These are phyloP conservation scores for Candida xyloterini DNA, from an alignment of 805 yeast species.

Conservation along the genomic window DNA sequence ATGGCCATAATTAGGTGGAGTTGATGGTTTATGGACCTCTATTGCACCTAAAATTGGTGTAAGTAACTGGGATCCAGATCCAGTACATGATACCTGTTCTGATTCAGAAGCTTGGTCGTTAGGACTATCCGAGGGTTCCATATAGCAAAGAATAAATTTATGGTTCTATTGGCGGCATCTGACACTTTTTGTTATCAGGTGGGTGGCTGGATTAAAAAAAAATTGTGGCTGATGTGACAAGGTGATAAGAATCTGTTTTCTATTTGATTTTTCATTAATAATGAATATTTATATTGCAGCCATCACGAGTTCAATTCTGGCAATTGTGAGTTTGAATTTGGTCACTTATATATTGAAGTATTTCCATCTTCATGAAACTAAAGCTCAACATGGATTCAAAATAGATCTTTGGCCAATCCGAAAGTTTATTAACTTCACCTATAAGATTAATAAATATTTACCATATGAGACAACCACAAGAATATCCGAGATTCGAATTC, in stretches of 20 bases:
- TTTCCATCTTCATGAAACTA: constrained; percentile 14
- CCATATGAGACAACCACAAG: constrained; percentile 4
- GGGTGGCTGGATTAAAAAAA: constrained; percentile 10
- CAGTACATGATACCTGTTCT: background rate
- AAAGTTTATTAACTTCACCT: constrained; percentile 10
- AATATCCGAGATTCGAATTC: constrained; percentile 16
- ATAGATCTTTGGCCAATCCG: constrained; percentile 3
- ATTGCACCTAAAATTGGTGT: constrained; percentile 13
- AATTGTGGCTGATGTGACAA: constrained; percentile 2
- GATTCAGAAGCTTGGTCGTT: constrained; percentile 1
- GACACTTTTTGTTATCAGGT: constrained; percentile 7
- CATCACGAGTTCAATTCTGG: background rate
- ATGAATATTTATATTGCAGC: too few relatives aligned
- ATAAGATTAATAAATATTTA: constrained; percentile 11
- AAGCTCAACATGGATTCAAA: constrained; percentile 13
- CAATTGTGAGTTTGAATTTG: background rate
- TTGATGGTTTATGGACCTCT: constrained; percentile 8
- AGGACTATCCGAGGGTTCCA: constrained; percentile 6
- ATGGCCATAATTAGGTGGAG: constrained; percentile 8
- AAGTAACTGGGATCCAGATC: constrained; percentile 6
- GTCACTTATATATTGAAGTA: constrained; percentile 3
- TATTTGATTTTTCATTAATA: too few relatives aligned
- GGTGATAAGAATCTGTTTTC: too few relatives aligned
- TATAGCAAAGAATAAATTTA: constrained; percentile 7
- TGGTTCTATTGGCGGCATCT: constrained; percentile 10